Percentiles rank a stretch among this genome's conserved stretches.
Evolutionary conservation across 768 basidiomycete species (phyloP).

Genomic region (Pleurotus eryngii): DNA sequence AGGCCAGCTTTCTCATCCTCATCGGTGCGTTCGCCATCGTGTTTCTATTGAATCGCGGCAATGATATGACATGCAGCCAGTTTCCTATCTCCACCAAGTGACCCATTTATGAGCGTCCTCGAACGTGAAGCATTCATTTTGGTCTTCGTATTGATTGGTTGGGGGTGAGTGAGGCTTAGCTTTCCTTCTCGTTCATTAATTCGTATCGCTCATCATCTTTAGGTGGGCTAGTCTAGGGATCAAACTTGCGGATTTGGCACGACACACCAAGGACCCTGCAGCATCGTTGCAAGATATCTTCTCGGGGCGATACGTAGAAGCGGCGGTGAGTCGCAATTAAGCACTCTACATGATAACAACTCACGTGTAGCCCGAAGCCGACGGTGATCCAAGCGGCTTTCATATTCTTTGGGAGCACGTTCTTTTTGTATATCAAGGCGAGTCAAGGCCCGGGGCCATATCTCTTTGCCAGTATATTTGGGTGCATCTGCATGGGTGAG

Average conservation of each 20-base stretch:
- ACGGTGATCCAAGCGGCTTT: constrained; percentile 59
- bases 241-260: constrained; percentile 55
- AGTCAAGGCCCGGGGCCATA: constrained; percentile 63
- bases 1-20: constrained; percentile 66
- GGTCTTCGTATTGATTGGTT: constrained; percentile 42
- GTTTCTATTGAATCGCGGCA: background rate
- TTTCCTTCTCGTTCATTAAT: background rate
- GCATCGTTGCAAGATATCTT: constrained; percentile 38
- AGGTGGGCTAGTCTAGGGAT: constrained; percentile 72
- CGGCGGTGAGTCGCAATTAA: constrained; percentile 23
- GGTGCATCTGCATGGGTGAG: constrained; percentile 58
- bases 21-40: constrained; percentile 37
- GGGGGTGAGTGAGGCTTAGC: constrained; percentile 50
- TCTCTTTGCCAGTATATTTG: constrained; percentile 51
- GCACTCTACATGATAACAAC: background rate
- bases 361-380: constrained; percentile 34
- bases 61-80: constrained; percentile 35
- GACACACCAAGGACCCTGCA: constrained; percentile 36
- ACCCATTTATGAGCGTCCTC: constrained; percentile 64
- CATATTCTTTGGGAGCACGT: constrained; percentile 55
- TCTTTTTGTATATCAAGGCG: constrained; percentile 59
- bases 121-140: constrained; percentile 63
- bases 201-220: background rate
- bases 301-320: constrained; percentile 57
- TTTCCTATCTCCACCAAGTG: constrained; percentile 63